These are phyloP conservation scores for Castanea mollissima DNA, from an alignment of 306 rosid genomes.

Conservation along the genomic window DNA sequence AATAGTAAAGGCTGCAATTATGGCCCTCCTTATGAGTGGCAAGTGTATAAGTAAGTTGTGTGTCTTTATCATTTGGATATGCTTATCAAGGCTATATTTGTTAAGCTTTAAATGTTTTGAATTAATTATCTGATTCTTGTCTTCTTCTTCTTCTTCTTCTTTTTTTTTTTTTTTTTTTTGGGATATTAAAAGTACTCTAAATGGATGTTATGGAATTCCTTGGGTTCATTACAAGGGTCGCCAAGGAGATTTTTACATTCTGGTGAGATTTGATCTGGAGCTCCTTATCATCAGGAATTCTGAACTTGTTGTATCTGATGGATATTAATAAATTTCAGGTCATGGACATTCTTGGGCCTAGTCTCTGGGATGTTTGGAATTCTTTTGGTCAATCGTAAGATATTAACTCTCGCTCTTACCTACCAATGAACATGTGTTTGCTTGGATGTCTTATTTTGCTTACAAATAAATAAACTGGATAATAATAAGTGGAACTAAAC, in stretches of 20 bases:
- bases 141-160: conserved; percentile 7
- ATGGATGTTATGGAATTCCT: conserved; percentile 93
- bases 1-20: conserved; percentile 95
- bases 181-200: conserved; percentile 51
- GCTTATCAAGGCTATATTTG: conserved; percentile 1
- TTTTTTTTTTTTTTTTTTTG: conserved; percentile 7
- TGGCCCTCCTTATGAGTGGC: conserved; percentile 98
- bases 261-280: conserved; percentile 59
- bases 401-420: conserved; percentile 21
- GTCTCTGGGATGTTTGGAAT: conserved; percentile 96
- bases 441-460: not conserved
- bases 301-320: conserved; percentile 29
- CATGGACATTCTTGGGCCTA: conserved; percentile 98
- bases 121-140: conserved; percentile 25
- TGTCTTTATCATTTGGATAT: not conserved
- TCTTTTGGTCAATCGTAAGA: conserved; percentile 80
- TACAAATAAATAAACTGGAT: too few relatives aligned
- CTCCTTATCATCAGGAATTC: conserved; percentile 14
- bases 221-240: conserved; percentile 93
- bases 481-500: too few relatives aligned
- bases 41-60: conserved; percentile 70
- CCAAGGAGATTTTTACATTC: conserved; percentile 91
- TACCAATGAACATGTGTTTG: not conserved
- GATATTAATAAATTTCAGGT: conserved; percentile 51
- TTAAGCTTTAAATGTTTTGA: conserved; percentile 1